A percentile compares a stretch with the other conserved stretches of the same genome.
Conservation (phyloP, 495 filamentous ascomycete genomes). For the Podospora bellae-mahoneyi region DNA sequence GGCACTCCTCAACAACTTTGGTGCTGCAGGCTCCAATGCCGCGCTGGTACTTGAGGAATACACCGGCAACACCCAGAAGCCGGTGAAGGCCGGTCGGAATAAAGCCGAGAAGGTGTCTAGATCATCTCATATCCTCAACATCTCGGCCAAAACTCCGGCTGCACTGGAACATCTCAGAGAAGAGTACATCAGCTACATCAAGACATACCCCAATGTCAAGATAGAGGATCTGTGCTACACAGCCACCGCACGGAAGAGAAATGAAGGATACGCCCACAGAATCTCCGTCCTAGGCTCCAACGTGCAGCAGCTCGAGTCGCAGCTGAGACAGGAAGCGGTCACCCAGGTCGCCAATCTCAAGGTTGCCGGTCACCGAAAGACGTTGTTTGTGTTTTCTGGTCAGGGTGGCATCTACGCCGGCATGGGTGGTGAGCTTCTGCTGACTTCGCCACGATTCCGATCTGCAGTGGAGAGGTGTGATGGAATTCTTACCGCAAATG, state of each 20-base stretch:
- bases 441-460: neutral
- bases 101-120: neutral
- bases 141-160: neutral
- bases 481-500: neutral
- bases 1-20: constrained; percentile 6
- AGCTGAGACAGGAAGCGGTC: neutral
- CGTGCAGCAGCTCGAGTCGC: neutral
- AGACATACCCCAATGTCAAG: neutral
- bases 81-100: neutral
- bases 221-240: neutral
- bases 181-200: neutral
- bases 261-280: neutral
- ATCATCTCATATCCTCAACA: neutral
- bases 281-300: neutral
- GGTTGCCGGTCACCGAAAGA: neutral
- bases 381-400: neutral
- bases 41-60: neutral
- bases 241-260: neutral
- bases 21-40: constrained; percentile 4
- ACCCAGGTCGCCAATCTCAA: neutral
- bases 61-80: neutral
- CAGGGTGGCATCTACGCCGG: constrained; percentile 2
- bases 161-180: neutral
- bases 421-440: neutral
- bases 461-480: neutral